These are phyloP conservation scores for Tetracladium setigerum DNA, from an alignment of 495 filamentous ascomycete species.

Conservation along the genomic window DNA sequence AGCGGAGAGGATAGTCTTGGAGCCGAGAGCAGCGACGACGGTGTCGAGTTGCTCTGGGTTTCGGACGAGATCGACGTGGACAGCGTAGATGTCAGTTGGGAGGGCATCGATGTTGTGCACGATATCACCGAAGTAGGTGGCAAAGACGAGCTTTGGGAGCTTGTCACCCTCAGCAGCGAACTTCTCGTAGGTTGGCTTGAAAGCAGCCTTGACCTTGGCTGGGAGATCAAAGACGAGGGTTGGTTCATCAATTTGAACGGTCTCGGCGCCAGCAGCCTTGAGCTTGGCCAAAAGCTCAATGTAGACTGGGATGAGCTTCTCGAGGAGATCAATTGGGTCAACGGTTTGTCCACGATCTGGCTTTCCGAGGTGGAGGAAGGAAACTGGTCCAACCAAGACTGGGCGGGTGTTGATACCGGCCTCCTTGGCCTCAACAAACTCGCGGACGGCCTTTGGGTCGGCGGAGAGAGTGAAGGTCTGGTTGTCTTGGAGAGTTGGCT, in stretches of 20 bases:
- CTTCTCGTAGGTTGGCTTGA: conserved; percentile 95
- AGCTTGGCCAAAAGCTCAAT: conserved; percentile 82
- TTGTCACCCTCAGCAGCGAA: conserved; percentile 65
- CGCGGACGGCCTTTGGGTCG: conserved; percentile 85
- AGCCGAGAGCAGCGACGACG: conserved; percentile 66
- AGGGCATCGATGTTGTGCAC: conserved; percentile 96
- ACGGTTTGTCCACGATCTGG: conserved; percentile 89
- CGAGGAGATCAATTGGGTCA: conserved; percentile 84
- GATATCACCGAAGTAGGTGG: conserved; percentile 99
- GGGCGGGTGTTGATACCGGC: conserved; percentile 88
- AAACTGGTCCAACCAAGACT: conserved; percentile 90
- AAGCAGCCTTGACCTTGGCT: conserved; percentile 83
- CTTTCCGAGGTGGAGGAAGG: conserved; percentile 94
- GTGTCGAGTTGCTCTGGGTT: conserved; percentile 92
- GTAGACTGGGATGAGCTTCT: conserved; percentile 88
- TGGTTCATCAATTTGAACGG: conserved; percentile 96
- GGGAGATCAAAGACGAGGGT: conserved; percentile 88
- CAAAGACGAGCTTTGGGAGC: conserved; percentile 73
- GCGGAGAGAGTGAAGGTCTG: conserved; percentile 85
- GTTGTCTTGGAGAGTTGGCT: conserved; percentile 92
- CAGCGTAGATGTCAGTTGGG: conserved; percentile 62
- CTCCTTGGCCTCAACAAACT: conserved; percentile 96
- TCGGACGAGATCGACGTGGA: conserved; percentile 94
- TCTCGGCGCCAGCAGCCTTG: conserved; percentile 90
- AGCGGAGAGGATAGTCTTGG: conserved; percentile 80